Conservation (phyloP, 2,329 filamentous ascomycete genomes). For the Xylariaceae sp. region DNA sequence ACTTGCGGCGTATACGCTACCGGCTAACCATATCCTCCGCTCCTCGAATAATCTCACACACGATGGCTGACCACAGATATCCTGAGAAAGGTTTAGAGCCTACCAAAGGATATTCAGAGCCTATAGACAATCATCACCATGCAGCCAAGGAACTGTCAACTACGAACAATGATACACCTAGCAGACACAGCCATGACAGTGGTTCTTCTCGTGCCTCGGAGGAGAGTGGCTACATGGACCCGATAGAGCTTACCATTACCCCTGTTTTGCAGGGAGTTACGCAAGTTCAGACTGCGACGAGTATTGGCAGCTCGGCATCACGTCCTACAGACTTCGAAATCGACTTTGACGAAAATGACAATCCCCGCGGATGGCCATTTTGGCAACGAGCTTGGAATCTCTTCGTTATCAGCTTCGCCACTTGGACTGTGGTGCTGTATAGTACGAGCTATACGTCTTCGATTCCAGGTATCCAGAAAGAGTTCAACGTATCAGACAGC, state of each 20-base stretch:
- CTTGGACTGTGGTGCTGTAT: constrained; percentile 62
- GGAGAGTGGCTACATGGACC: constrained; percentile 24
- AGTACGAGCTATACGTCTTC: constrained; percentile 77
- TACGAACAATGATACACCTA: constrained; percentile 8
- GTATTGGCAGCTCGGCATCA: constrained; percentile 41
- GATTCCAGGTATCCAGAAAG: constrained; percentile 64
- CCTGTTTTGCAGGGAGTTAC: constrained; percentile 40
- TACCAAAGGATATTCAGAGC: constrained; percentile 7
- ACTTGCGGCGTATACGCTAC: too few species aligned
- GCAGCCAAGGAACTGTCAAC: constrained; percentile 12
- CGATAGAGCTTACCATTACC: constrained; percentile 27
- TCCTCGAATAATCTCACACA: neutral
- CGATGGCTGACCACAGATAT: constrained; percentile 18
- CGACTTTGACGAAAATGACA: constrained; percentile 65
- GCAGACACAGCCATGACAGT: constrained; percentile 17
- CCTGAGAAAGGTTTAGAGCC: constrained; percentile 14
- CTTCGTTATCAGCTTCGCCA: constrained; percentile 45
- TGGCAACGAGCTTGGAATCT: constrained; percentile 44
- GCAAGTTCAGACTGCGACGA: constrained; percentile 41
- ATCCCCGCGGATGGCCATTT: constrained; percentile 68
- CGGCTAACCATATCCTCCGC: too few species aligned
- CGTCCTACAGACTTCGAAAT: constrained; percentile 66
- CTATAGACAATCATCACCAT: constrained; percentile 10
- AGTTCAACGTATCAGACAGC: constrained; percentile 58
- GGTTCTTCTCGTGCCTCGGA: constrained; percentile 26